Evolutionary conservation across 768 basidiomycete genomes (phyloP), one percentile per base, ranked within the genome.

Genomic region (Guyanaporus albipodus): DNA sequence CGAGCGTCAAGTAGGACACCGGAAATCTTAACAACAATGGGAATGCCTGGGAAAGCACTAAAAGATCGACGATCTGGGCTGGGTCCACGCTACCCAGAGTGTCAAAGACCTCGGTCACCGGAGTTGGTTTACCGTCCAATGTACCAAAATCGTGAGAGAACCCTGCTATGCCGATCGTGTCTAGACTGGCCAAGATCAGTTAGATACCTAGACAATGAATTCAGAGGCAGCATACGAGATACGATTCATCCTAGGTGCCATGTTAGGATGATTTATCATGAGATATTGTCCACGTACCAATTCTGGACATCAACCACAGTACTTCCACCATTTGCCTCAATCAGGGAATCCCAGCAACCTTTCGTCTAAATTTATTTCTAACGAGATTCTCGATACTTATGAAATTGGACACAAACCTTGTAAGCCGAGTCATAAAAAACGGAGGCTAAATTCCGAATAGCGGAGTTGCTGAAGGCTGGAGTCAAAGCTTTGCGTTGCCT

Each of bases 81-180:
- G 19, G 12, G n/a, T n/a, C n/a, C n/a, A n/a, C 8, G 8, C 44
- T 27, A 10, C 35, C 42, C 18, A 70, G 41, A 8, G 56, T 32
- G 5, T 67, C 64, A 38, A 70, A 61, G 0, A 56, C 44, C 6
- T 52, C 52, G 3, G 58, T 54, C 8, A 70, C 65, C 0, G 58
- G 36, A 7, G 60, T 40, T 4, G 18, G 31, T 46, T 70, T 64
- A 12, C 73, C 73, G 2, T 68, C 63, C 15, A 77, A 61, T 0
- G 72, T 57, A 8, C 67, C 67, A 48, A 76, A 76, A 50, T 74
- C 65, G 55, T 74, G 71, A 6, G 72, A 68, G 54, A 76, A 73
- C 0, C 74, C 69, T 4, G 71, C 72, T 37, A 73, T 68, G 9
- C 75, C 73, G 39, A 74, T 67, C 38, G 63, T 68, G 52, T 77